Base-by-base conservation (phyloP, 225 moss, liverwort and hornwort species). In the Rhytidiadelphus loreus region DNA sequence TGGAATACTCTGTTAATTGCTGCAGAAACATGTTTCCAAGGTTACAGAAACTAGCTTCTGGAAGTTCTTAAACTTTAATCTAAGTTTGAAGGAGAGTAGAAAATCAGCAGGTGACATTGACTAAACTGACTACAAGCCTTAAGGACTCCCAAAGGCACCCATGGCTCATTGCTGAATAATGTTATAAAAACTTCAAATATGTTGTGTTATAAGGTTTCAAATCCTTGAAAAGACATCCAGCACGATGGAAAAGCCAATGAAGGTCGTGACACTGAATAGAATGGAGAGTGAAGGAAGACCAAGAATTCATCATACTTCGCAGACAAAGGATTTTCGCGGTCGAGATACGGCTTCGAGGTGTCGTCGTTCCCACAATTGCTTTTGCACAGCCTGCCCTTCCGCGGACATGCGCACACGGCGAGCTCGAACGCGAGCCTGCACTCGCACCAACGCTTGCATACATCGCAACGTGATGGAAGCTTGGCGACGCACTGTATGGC, bases 381-480 rank as follows among this genome's bases (percentile, higher is more conserved):
- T 93, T 39, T 94, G 94, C 62, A 94, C 94, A 35, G 89, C 91
- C 71, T 91, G 93, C 62, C 94, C 94, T 91, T 94, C 94, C 86
- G 90, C 93, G 9, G 94, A 94, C 93, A 94, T 93, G 37, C 94
- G 94, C 44, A 93, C 94, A 75, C 89, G 88, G 62, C 89, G 84
- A 21, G 93, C 94, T 62, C 94, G 92, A 50, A 94, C 89, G 24
- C 93, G 93, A 69, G 94, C 94, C 88, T 94, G 94, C 78, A 94
- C 92, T 71, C 94, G 90, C 7, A 94, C 94, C 12, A 94, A 81
- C 19, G 94, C 94, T 91, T 94, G 92, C 89, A 94, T 93, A 41
- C 92, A 92, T 18, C 94, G 92, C 72, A 94, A 65, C 48, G 94
- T 94, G 69, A 93, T 94, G 13, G 94, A 89, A 30, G 94, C 94